A percentile compares a stretch with the other conserved stretches of the same genome.
phyloP scores from a whole-genome alignment of 2,329 filamentous ascomycete genomes.

The Orbilia javanica region DNA sequence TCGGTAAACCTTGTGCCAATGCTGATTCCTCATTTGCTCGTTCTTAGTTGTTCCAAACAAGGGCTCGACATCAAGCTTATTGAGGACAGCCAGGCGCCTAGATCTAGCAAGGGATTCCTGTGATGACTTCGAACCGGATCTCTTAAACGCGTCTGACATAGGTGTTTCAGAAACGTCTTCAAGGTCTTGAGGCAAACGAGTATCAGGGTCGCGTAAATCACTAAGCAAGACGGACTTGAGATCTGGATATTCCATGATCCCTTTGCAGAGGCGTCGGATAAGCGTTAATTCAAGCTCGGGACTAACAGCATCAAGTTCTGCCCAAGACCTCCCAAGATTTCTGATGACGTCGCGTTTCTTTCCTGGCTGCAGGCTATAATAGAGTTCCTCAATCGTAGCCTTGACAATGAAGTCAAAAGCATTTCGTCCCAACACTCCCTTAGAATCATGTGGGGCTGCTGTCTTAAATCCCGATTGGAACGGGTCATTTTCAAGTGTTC shows the following conservation, averaged over 20 bases:
- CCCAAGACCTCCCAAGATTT: conserved; percentile 35
- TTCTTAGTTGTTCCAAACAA: conserved; percentile 44
- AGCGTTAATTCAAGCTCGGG: conserved; percentile 43
- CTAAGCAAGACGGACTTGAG: not conserved
- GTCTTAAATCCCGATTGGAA: conserved; percentile 45
- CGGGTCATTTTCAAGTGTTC: conserved; percentile 28
- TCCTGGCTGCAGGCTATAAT: conserved; percentile 11
- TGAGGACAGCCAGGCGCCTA: conserved; percentile 23
- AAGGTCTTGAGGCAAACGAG: conserved; percentile 1
- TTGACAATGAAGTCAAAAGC: conserved; percentile 40
- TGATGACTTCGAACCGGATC: conserved; percentile 4
- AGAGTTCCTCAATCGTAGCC: conserved; percentile 33
- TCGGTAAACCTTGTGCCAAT: conserved; percentile 36
- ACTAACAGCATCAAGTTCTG: conserved; percentile 40
- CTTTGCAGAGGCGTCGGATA: conserved; percentile 25
- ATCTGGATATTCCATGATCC: conserved; percentile 20
- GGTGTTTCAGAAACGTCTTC: conserved; percentile 3
- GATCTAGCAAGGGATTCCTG: conserved; percentile 17
- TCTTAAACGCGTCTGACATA: not conserved
- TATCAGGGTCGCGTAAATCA: conserved; percentile 1
- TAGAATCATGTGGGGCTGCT: conserved; percentile 32
- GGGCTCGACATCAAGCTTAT: conserved; percentile 35
- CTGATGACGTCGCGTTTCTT: conserved; percentile 32
- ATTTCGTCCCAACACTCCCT: conserved; percentile 30
- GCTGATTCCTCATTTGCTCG: conserved; percentile 44